Conservation (phyloP, 306 rosid species). For the Castanospermum australe region DNA sequence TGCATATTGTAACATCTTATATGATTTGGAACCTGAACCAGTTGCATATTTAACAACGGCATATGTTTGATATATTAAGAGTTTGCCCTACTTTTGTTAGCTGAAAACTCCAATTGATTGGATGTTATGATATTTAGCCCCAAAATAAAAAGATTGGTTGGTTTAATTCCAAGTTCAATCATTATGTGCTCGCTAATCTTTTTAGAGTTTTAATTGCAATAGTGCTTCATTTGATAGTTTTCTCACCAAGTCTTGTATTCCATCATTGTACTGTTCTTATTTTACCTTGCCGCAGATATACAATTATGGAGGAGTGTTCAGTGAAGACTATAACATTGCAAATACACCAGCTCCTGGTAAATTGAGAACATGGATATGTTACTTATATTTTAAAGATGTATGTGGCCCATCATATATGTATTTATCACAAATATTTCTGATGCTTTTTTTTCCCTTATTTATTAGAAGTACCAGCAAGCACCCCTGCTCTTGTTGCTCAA, state of each 20-base stretch:
- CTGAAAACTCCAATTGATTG: not conserved
- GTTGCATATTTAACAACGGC: not conserved
- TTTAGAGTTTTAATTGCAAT: not conserved
- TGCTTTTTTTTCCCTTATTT: not conserved
- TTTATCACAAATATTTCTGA: not conserved
- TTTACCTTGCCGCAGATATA: conserved; percentile 57
- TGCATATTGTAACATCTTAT: not conserved
- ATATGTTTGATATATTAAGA: not conserved
- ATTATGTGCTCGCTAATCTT: not conserved
- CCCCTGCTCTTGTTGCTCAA: conserved; percentile 62
- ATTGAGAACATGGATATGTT: conserved; percentile 6
- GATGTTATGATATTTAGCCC: not conserved
- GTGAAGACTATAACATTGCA: conserved; percentile 86
- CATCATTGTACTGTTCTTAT: not conserved
- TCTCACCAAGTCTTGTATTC: conserved; percentile 8
- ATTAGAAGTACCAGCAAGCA: conserved; percentile 60
- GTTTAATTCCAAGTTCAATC: not conserved
- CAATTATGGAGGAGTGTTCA: conserved; percentile 70
- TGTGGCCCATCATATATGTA: not conserved
- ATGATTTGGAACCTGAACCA: not conserved
- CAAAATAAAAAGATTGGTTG: not conserved
- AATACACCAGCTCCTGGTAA: conserved; percentile 86
- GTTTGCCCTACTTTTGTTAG: not conserved
- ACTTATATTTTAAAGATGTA: not conserved
- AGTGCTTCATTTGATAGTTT: not conserved